Evolutionary conservation across 352 stramenopile species (phyloP), one percentile per base, ranked within the genome.

Genomic region (Aphanomyces astaci): DNA sequence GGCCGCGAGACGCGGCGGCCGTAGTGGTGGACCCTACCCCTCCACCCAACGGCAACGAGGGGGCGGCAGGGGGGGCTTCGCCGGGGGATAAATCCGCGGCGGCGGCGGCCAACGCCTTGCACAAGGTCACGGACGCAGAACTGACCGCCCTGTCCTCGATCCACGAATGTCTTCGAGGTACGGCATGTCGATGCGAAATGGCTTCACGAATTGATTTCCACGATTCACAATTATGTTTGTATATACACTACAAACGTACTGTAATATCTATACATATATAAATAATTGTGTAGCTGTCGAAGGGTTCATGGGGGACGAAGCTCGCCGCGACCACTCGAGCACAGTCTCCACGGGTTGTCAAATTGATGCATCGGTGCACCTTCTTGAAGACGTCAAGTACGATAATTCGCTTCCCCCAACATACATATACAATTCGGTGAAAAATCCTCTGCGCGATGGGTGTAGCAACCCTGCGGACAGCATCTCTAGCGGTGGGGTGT

Each of bases 81-180:
- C 10, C 56, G 3, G 43, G 24, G 9, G 17, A 1, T 5, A 10
- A 43, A 2, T 27, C 13, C 27, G 36, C 48, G 40, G 56, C 46
- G 30, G 13, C 11, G 1, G 46, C 22, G 2, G 15, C 30, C 15
- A 30, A 25, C 32, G 28, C 39, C 10, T 52, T 68, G 45, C 62
- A 68, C 27, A 22, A 48, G 0, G 62, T 68, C 22, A 62, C 43
- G 22, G 39, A 68, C n/a, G 62, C 62, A 1, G 62, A 68, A 33
- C 62, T 68, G 17, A 24, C 36, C 10, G 62, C 49, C 5, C 32
- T 68, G 17, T 52, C 62, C 30, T 28, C 62, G 10, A 68, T 68
- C 33, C 39, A 68, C 19, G 62, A 68, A 36, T 39, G 48, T 15
- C 32, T 68, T 27, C 43, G 62, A 36, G 51, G 51, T 59, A n/a